These are phyloP conservation scores for Ogataea henricii DNA, from an alignment of 805 yeast species.

Conservation along the genomic window DNA sequence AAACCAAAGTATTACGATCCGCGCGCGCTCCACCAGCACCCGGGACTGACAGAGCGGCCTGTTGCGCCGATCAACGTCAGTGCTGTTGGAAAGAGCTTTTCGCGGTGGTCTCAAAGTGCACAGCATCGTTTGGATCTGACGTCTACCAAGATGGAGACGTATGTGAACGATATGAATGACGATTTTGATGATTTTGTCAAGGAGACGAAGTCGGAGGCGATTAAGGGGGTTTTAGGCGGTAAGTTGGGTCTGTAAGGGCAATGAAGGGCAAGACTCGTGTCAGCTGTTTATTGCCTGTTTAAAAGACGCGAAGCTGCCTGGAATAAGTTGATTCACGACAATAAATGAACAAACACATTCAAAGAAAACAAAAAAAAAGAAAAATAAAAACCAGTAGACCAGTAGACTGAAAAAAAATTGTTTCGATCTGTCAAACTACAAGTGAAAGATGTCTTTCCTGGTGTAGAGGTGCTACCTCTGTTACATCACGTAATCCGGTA, in stretches of 20 bases:
- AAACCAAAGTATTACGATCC: constrained; percentile 38
- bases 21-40: constrained; percentile 33
- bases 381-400: constrained; percentile 4
- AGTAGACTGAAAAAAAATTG: background rate
- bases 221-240: constrained; percentile 31
- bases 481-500: no score
- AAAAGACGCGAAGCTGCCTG: background rate
- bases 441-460: no score
- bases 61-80: constrained; percentile 16
- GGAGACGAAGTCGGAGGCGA: constrained; percentile 32
- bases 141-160: constrained; percentile 25
- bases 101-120: constrained; percentile 27
- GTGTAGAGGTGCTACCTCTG: no score
- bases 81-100: constrained; percentile 16
- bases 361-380: constrained; percentile 6
- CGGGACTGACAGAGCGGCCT: constrained; percentile 25
- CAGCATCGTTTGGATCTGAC: constrained; percentile 28
- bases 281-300: no score
- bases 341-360: no score
- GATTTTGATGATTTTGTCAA: constrained; percentile 34
- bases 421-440: no score
- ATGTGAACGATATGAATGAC: constrained; percentile 33
- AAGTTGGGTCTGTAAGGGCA: constrained; percentile 21
- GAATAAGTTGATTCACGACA: no score
- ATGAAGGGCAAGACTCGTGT: background rate